phyloP scores from a whole-genome alignment of 2,329 filamentous ascomycete species.

The Hypoxylon sp. region DNA sequence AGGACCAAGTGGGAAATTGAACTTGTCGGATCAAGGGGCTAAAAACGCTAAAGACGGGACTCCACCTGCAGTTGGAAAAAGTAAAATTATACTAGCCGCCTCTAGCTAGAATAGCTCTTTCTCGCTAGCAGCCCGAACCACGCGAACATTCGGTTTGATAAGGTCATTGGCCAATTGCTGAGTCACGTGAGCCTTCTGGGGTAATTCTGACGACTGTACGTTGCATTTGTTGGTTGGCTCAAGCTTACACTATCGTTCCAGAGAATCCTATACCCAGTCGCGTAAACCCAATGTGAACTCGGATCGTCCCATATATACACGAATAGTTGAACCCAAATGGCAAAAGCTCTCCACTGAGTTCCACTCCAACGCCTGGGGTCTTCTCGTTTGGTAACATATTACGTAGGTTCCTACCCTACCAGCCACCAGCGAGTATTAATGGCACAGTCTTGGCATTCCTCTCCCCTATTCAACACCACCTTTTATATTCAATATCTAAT shows the following conservation, averaged over 20 bases:
- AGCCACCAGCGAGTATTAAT: too few species aligned
- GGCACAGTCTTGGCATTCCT: too few species aligned
- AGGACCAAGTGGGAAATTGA: constrained; percentile 6
- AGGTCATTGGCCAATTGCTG: constrained; percentile 10
- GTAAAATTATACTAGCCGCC: constrained; percentile 14
- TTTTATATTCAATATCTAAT: too few species aligned
- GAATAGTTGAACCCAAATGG: too few species aligned
- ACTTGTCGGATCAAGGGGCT: not conserved
- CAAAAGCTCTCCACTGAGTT: too few species aligned
- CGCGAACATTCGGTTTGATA: constrained; percentile 8
- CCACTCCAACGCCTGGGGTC: too few species aligned
- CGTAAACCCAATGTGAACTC: not conserved
- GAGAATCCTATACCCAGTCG: not conserved
- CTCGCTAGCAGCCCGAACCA: constrained; percentile 20
- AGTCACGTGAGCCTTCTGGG: constrained; percentile 22
- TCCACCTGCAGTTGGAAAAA: constrained; percentile 13
- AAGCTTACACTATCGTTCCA: not conserved
- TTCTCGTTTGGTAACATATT: too few species aligned
- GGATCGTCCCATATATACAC: not conserved
- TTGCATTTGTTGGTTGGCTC: not conserved
- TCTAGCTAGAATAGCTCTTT: constrained; percentile 24
- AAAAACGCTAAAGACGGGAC: not conserved
- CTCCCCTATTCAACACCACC: too few species aligned
- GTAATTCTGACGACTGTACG: not conserved
- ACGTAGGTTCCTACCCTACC: too few species aligned